A percentile compares a stretch with the other conserved stretches of the same genome.
Conservation (phyloP, 148 eudicot species). For the Salicornia ramosissima region DNA sequence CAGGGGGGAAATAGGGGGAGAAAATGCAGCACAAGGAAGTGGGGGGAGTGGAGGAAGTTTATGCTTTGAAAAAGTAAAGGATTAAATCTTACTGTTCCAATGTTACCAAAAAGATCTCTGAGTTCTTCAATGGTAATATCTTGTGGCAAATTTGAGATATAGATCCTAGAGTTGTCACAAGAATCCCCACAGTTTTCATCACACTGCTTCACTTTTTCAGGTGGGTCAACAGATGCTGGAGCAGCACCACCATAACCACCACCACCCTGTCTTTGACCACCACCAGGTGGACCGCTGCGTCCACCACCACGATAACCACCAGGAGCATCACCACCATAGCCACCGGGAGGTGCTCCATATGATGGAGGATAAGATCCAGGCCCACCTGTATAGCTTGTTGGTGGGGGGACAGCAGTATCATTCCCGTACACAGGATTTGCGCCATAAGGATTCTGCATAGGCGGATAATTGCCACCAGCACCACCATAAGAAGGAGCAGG, state of each 20-base stretch:
- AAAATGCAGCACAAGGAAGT: neutral
- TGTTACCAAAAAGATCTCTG: slow-evolving; percentile 82
- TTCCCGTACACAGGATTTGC: slow-evolving; percentile 55
- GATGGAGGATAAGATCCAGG: slow-evolving; percentile 73
- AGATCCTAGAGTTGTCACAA: slow-evolving; percentile 87
- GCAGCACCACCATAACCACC: slow-evolving; percentile 50
- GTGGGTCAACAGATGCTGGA: slow-evolving; percentile 50
- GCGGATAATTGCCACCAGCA: slow-evolving; percentile 46
- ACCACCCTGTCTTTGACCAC: slow-evolving; percentile 43
- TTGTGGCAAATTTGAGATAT: slow-evolving; percentile 88
- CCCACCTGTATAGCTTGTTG: slow-evolving; percentile 72
- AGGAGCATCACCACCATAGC: slow-evolving; percentile 54
- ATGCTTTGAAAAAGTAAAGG: neutral
- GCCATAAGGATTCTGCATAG: slow-evolving; percentile 45
- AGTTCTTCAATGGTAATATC: slow-evolving; percentile 83
- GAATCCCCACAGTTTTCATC: slow-evolving; percentile 80
- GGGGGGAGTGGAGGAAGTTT: too few species aligned
- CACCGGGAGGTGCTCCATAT: slow-evolving; percentile 49
- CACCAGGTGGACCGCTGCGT: slow-evolving; percentile 43
- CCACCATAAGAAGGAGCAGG: slow-evolving; percentile 58
- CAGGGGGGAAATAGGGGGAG: neutral
- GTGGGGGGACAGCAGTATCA: slow-evolving; percentile 82
- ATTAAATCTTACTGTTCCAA: slow-evolving; percentile 70
- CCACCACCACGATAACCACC: slow-evolving; percentile 49
- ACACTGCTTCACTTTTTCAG: slow-evolving; percentile 80